Base-by-base conservation (phyloP, 371 early-diverging fungal genomes). In the Phascolomyces articulosus region DNA sequence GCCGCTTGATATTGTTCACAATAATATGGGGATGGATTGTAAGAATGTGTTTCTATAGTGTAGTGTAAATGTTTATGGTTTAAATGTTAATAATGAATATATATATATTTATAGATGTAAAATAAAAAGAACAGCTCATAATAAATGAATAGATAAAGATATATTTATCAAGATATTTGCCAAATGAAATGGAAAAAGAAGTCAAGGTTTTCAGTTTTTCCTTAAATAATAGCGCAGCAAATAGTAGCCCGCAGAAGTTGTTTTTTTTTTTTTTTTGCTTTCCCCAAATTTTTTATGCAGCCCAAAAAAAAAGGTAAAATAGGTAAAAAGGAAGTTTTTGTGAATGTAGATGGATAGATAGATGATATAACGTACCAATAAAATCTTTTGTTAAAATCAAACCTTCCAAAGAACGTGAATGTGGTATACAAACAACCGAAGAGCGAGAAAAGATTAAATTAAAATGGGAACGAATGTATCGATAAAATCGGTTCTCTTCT, bases 1-100 rank as follows among this genome's bases (percentile, higher is more conserved):
- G 84, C 69, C 24, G 84, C 78, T 65, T 79, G 80, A 55, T 67
- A 86, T 71, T 87, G 88, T 27, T 78, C 85, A 56, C 74, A 78
- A 58, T 74, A 87, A 67, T 86, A 87, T 26, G 88, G 88, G 41
- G 88, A 87, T 0, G 80, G 78, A 26, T 74, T 83, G 68, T 84
- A 81, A 34, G 82, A 82, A 66, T 87, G 88, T 10, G 86, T 79
- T 27, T 87, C 88, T 87, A 77, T 13, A 29, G 21, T 20, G 34
- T 40, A 55, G 6, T 8, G 16, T 47, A 4, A 47, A 47, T 6
- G 16, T 47, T 0, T 13, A 20, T 47, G 34, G 34, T 34, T 34
- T 34, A 2, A 11, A 9, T 34, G 34, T 34, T 34, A 34, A 34
- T 34, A 34, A 31, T n/a, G n/a, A n/a, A n/a, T n/a, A n/a, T n/a